Evolutionary conservation across 1,284 basidiomycete genomes (phyloP).

Genomic region (Apiotrichum gamsii): DNA sequence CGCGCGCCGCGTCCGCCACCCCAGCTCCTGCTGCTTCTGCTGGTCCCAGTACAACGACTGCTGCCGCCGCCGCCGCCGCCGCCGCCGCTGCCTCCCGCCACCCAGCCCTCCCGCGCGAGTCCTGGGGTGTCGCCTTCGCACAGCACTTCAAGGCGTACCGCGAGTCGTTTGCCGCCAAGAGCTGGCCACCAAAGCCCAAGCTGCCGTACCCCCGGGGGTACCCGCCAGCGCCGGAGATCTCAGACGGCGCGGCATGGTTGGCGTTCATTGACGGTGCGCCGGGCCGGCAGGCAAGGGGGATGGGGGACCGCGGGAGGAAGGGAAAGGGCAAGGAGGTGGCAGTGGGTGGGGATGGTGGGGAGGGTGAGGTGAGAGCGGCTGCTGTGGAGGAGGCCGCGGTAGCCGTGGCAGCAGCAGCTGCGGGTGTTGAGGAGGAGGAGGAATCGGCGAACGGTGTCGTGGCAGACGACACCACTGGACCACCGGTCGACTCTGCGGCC

Average conservation of each 20-base stretch:
- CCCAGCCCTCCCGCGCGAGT: constrained; percentile 27
- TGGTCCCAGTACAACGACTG: no score
- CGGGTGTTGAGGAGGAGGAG: constrained; percentile 14
- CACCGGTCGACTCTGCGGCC: not conserved
- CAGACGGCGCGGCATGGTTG: constrained; percentile 8
- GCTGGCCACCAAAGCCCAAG: constrained; percentile 10
- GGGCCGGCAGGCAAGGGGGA: not conserved
- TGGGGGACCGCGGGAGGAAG: not conserved
- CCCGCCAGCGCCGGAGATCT: constrained; percentile 14
- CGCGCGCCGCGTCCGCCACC: not conserved
- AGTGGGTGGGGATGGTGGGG: not conserved
- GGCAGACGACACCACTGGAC: constrained; percentile 5
- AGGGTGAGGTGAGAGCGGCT: not conserved
- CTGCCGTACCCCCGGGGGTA: constrained; percentile 17
- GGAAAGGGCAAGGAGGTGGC: no score
- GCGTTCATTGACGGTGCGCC: constrained; percentile 13
- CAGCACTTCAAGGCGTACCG: constrained; percentile 26
- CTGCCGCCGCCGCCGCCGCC: not conserved
- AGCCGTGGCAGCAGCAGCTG: not conserved
- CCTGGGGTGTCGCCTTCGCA: constrained; percentile 29
- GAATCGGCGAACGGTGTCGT: constrained; percentile 13
- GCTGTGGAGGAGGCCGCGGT: not conserved
- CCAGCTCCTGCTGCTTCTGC: not conserved
- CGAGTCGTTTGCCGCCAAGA: constrained; percentile 3
- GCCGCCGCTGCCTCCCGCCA: constrained; percentile 1